Evolutionary conservation across 2,329 filamentous ascomycete genomes (phyloP).

Genomic region (Macrophomina pseudophaseolina): DNA sequence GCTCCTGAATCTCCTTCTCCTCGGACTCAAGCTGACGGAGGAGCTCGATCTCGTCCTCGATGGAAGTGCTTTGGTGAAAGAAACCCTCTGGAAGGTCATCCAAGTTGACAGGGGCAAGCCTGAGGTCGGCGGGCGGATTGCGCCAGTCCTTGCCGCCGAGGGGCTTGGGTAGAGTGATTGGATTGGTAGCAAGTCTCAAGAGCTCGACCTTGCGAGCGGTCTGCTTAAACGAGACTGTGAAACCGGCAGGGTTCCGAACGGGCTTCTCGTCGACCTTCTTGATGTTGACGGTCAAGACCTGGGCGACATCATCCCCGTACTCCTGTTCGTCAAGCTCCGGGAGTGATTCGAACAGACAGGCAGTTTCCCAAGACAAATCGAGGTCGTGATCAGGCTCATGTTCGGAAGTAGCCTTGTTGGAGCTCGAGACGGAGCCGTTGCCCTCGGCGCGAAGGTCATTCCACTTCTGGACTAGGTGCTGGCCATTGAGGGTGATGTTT

Average conservation of each 20-base stretch:
- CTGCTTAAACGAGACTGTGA: conserved; percentile 48
- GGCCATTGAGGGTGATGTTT: conserved; percentile 51
- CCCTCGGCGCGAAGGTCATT: conserved; percentile 43
- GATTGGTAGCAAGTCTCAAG: conserved; percentile 41
- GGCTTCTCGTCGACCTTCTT: conserved; percentile 44
- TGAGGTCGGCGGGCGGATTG: conserved; percentile 41
- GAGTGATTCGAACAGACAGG: conserved; percentile 42
- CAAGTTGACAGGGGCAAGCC: conserved; percentile 33
- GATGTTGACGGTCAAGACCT: conserved; percentile 47
- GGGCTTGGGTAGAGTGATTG: conserved; percentile 38
- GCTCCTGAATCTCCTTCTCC: conserved; percentile 43
- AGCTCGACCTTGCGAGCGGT: conserved; percentile 42
- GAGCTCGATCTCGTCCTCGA: conserved; percentile 49
- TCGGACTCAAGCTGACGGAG: conserved; percentile 47
- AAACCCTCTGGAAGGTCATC: conserved; percentile 27
- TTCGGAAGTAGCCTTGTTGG: conserved; percentile 33
- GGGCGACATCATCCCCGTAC: conserved; percentile 36
- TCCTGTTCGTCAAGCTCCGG: conserved; percentile 27
- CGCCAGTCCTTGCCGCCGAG: conserved; percentile 43
- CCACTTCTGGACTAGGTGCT: conserved; percentile 45
- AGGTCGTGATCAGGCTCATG: conserved; percentile 36
- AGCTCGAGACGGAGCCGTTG: conserved; percentile 39
- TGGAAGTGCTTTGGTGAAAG: conserved; percentile 29
- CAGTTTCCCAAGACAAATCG: conserved; percentile 45
- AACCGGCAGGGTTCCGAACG: conserved; percentile 40